Evolutionary conservation across 305 asterid genomes (phyloP), one percentile per base, ranked within the genome.

Genomic region (Coffea humblotiana): DNA sequence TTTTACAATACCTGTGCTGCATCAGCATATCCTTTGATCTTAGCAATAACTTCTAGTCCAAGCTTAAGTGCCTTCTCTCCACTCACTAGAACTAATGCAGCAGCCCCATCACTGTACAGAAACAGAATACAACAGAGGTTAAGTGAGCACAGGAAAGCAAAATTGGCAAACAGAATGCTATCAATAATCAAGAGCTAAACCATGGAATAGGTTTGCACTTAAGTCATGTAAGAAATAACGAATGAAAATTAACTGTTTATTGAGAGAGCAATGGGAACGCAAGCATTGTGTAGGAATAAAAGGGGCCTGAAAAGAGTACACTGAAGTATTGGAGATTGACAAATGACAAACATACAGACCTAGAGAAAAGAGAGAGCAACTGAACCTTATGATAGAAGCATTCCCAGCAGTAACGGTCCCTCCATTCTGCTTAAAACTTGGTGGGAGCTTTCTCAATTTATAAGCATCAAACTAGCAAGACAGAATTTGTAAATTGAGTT

Each of bases 341-440:
- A 37, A 14, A 5, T 58, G 1, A 27, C 60, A 71, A n/a, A 71
- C 12, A 48, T 25, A 48, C 1, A 71, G 18, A 47, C 7, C 10
- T 2, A 79, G 75, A 60, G 66, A 77, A 60, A 61, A 35, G 82
- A 77, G 74, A 79, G 79, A 74, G 81, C 69, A 74, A 74, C 66
- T 65, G 60, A 78, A 96, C 99, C 99, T 96, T 87, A 96, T 92
- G 82, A 86, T 90, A 79, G 98, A 96, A 82, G 98, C 93, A 88
- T 96, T 96, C 86, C 99, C 98, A 43, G 99, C 98, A 67, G 99
- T 94, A 64, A 96, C 97, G 76, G 99, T 85, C 85, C 99, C 99
- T 77, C 97, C 98, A 21, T 87, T 87, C 75, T 74, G 79, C 90
- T 93, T 94, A 88, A 96, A 96, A 85, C 96, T 94, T 78, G 98